Evolutionary conservation across 2,329 filamentous ascomycete genomes (phyloP), one percentile per base, ranked within the genome.

Genomic region (Metarhizium rileyi): DNA sequence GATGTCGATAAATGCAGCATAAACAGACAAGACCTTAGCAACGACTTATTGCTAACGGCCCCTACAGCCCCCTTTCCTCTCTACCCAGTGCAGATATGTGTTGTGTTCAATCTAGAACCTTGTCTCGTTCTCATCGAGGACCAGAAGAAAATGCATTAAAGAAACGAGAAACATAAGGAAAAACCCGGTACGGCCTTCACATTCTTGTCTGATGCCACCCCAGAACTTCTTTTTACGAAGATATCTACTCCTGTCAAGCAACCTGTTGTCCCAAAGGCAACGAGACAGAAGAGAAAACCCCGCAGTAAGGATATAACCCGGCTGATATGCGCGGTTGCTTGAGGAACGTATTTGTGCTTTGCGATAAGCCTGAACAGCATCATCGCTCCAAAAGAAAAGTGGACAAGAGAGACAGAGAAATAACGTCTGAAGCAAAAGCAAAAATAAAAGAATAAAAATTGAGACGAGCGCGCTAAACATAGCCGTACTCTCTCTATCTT

Each of bases 401-500:
- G 16, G 40, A 7, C 16, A 38, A n/a, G 12, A 22, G 40, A 20
- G 18, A 3, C 22, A 12, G 18, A 14, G 28, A 12, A 33, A 35
- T 25, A 49, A 50, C 36, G 36, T 43, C 12, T 46, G 43, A 16
- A 27, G 28, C 44, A 20, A 25, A 46, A 38, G 10, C 23, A 35
- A 38, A 20, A 38, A 20, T 8, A 14, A n/a, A n/a, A n/a, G n/a
- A n/a, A n/a, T n/a, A n/a, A n/a, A n/a, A n/a, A n/a, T n/a, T 43
- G 28, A 28, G 26, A n/a, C 5, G 25, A 38, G 22, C 33, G 27
- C 12, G n/a, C 28, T 10, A 5, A 22, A 43, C n/a, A n/a, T n/a
- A 44, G 4, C 22, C 25, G 16, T 23, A 5, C 7, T 38, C 46
- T 57, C 49, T 54, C 46, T 52, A 53, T 46, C 60, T 59, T 47